Evolutionary conservation across 2,329 filamentous ascomycete genomes (phyloP).

Genomic region (Diaporthe sp.): DNA sequence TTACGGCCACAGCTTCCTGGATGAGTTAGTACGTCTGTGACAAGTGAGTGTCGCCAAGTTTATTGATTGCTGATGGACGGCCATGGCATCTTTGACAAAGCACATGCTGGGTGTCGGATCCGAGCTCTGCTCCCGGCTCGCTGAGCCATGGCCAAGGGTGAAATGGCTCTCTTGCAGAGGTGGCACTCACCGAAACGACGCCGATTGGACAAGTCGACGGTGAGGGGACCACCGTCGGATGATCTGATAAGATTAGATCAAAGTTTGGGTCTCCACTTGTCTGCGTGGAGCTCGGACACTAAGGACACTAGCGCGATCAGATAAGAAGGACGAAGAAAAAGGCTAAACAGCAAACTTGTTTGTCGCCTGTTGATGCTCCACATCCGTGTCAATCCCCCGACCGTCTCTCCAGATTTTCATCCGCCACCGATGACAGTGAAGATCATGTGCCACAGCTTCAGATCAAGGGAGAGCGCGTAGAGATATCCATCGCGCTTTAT

Average conservation of each 20-base stretch:
- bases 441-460: neutral
- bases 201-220: slow-evolving; percentile 25
- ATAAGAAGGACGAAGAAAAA: slow-evolving; percentile 29
- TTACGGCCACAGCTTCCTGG: slow-evolving; percentile 3
- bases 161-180: neutral
- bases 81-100: neutral
- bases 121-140: slow-evolving; percentile 25
- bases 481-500: neutral
- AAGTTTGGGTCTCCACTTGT: neutral
- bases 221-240: slow-evolving; percentile 1
- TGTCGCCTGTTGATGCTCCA: neutral
- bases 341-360: slow-evolving; percentile 8
- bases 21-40: neutral
- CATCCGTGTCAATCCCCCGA: neutral
- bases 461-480: neutral
- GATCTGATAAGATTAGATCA: slow-evolving; percentile 39
- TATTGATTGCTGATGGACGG: neutral
- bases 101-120: slow-evolving; percentile 16
- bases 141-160: neutral
- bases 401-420: neutral
- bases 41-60: neutral
- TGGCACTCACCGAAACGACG: slow-evolving; percentile 18
- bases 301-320: slow-evolving; percentile 34
- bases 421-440: neutral
- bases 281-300: slow-evolving; percentile 1